phyloP scores from a whole-genome alignment of 345 rosid species.

The Nephelium lappaceum region DNA sequence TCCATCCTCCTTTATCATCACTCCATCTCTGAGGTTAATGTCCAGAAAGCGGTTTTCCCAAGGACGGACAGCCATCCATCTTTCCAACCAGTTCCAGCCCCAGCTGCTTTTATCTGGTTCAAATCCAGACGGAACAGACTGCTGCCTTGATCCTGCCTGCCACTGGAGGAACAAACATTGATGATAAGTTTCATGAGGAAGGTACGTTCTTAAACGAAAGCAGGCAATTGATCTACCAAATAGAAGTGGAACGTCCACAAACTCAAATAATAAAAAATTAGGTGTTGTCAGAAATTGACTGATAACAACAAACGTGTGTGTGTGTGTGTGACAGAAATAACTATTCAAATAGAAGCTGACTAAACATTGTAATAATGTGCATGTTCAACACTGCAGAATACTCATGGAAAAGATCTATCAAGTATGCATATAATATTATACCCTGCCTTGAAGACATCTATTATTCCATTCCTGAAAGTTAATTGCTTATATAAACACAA shows the following conservation, averaged over 20 bases:
- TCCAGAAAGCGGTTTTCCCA: conserved; percentile 99
- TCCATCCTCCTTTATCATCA: conserved; percentile 54
- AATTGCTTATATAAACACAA: background rate
- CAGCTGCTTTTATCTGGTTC: conserved; percentile 96
- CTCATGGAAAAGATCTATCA: background rate
- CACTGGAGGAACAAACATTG: conserved; percentile 55
- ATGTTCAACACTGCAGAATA: background rate
- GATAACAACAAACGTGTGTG: conserved; percentile 19
- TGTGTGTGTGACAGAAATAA: background rate
- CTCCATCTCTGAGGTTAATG: conserved; percentile 79
- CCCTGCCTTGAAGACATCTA: background rate
- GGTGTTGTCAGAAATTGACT: background rate
- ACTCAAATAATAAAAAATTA: conserved; percentile 1
- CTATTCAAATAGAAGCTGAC: background rate
- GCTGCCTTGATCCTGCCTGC: conserved; percentile 92
- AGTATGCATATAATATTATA: background rate
- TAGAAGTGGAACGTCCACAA: background rate
- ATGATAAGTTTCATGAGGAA: conserved; percentile 1
- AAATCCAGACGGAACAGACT: conserved; percentile 62
- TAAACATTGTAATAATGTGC: background rate
- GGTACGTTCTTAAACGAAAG: background rate
- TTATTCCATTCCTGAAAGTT: background rate
- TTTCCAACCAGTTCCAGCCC: conserved; percentile 99
- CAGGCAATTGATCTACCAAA: background rate
- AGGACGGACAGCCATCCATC: conserved; percentile 99